Evolutionary conservation across 257 asterid genomes (phyloP), one percentile per base, ranked within the genome.

Genomic region (Solanum ossicruentum): DNA sequence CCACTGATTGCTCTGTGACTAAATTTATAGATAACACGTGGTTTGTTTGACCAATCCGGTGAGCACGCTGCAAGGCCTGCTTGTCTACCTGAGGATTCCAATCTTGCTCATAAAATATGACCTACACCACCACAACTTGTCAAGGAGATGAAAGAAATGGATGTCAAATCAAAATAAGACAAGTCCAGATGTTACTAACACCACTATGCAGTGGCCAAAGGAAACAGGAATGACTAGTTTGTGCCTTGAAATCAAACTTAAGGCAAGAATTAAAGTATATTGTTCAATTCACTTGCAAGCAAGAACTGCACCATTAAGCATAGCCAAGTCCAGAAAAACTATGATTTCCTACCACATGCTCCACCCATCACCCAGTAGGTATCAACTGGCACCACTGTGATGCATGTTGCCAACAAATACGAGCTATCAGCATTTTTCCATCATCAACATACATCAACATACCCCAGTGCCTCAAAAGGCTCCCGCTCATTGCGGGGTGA

Each of bases 81-180:
- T 93, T 96, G 92, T 96, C 99, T 79, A 96, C 98, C 90, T 96
- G 99, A 57, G 99, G 98, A 86, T 96, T 96, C 99, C 99, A 96
- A 86, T 96, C 99, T 89, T 96, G 98, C 91, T 96, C 99, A 83
- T 93, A 96, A 91, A 96, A 96, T 84, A 96, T 91, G 86, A 96
- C 98, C 98, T 96, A 88, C 86, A 81, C 70, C 81, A 16, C 66
- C 63, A 67, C 20, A 28, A 80, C 54, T 36, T 61, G 77, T 47
- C 55, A 78, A 36, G n/a, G 72, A 85, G 54, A 21, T 63, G 52
- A 73, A 43, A 84, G 83, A 71, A 55, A 71, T 56, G 16, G 54
- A 73, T 12, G 17, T 41, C 73, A 36, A 23, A 51, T 26, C 61
- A 71, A 57, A 36, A 66, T 11, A 49, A 10, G 21, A 60, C 47